Evolutionary conservation across 768 basidiomycete species (phyloP).

Genomic region (Russula foetens): DNA sequence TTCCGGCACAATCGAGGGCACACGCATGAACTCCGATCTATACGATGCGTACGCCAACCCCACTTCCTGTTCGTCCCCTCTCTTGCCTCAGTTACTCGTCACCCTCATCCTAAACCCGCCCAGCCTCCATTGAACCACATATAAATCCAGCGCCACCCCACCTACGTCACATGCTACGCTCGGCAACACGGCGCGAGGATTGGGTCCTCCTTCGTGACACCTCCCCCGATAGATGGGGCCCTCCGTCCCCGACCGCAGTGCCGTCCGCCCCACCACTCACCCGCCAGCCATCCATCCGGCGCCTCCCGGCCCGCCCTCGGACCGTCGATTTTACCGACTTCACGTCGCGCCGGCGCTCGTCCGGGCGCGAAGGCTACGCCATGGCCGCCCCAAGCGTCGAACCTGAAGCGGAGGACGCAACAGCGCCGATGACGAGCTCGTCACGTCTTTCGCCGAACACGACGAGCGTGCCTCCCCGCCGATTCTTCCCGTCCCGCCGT

Average conservation of each 20-base stretch:
- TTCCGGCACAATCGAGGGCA: slow-evolving; percentile 40
- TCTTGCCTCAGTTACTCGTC: not conserved
- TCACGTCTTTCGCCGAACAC: slow-evolving; percentile 9
- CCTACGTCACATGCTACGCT: slow-evolving; percentile 3
- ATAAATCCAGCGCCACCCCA: slow-evolving; percentile 5
- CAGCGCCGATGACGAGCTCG: not conserved
- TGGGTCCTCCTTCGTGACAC: slow-evolving; percentile 11
- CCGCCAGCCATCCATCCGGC: slow-evolving; percentile 56
- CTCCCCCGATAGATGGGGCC: slow-evolving; percentile 13
- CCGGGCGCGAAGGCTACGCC: slow-evolving; percentile 29
- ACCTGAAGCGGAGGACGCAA: slow-evolving; percentile 13
- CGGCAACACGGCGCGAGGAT: slow-evolving; percentile 11
- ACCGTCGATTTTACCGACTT: slow-evolving; percentile 68
- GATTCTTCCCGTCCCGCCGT: slow-evolving; percentile 16
- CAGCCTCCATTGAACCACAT: slow-evolving; percentile 5
- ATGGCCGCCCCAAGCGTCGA: not conserved
- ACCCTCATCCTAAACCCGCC: not conserved
- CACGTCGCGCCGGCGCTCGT: slow-evolving; percentile 53
- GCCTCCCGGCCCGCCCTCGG: slow-evolving; percentile 39
- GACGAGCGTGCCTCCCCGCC: slow-evolving; percentile 9
- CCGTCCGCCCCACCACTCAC: slow-evolving; percentile 29
- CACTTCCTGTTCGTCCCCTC: slow-evolving; percentile 1
- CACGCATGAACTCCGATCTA: slow-evolving; percentile 49
- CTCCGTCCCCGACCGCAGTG: slow-evolving; percentile 1
- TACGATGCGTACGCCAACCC: slow-evolving; percentile 48